These are phyloP conservation scores for Jimgerdemannia flammicorona DNA, from an alignment of 192 early-diverging fungal genomes.

Conservation along the genomic window DNA sequence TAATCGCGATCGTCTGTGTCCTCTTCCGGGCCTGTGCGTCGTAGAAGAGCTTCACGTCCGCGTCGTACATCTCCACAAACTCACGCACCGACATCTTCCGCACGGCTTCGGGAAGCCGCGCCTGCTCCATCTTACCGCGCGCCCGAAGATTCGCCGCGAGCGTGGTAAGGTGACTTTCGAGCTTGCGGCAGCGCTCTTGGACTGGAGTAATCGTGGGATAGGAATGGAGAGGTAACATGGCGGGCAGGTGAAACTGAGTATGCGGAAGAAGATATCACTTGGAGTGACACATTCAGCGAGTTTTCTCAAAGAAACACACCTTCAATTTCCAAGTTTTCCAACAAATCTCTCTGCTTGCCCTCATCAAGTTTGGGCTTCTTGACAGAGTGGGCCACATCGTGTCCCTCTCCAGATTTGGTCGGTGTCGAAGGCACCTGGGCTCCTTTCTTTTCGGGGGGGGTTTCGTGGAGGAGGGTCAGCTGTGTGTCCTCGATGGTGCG, in stretches of 20 bases:
- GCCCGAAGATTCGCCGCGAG: not conserved
- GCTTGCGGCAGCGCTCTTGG: not conserved
- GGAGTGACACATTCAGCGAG: not conserved
- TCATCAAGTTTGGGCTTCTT: not conserved
- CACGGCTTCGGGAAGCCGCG: not conserved
- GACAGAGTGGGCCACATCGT: not conserved
- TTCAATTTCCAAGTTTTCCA: not conserved
- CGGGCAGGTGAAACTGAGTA: not conserved
- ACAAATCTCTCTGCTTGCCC: not conserved
- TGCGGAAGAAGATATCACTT: not conserved
- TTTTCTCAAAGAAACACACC: not conserved
- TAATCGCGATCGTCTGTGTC: not conserved
- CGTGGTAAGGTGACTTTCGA: not conserved
- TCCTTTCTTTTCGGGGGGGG: too few relatives aligned
- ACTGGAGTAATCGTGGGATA: not conserved
- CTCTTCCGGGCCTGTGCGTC: not conserved
- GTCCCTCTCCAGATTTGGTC: not conserved
- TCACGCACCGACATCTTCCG: not conserved
- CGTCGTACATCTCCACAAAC: not conserved
- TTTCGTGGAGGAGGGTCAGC: not conserved
- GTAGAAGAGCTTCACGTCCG: not conserved
- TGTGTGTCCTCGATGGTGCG: not conserved
- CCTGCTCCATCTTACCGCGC: not conserved
- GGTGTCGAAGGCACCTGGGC: not conserved
- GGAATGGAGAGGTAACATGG: not conserved